Evolutionary conservation across 2,329 filamentous ascomycete genomes (phyloP), one percentile per base, ranked within the genome.

Genomic region (Fusarium avenaceum): DNA sequence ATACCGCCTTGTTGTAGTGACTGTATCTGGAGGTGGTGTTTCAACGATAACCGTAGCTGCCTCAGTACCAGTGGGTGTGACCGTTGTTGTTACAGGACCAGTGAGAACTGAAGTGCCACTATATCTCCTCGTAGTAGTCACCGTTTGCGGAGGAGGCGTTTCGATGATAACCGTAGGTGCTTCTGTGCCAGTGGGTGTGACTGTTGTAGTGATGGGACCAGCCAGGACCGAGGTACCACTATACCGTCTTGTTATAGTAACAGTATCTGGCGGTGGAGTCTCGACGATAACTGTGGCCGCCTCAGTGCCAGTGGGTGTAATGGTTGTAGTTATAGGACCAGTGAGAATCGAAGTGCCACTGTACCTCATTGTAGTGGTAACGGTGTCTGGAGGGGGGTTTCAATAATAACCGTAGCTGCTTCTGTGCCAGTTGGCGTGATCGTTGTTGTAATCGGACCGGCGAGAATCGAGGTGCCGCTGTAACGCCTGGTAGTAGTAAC

Each of bases 401-500:
- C 57, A 4, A 63, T 17, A 1, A 63, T 30, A 6, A 63, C 11
- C 2, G 26, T 54, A 19, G 30, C 49, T 3, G 39, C 38, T 7
- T 56, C 57, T 1, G 48, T 48, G 7, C 57, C 59, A 0, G 57
- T 56, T 1, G 59, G 59, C 0, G 39, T 26, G 10, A 61, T 7
- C 8, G 55, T 20, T 3, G 59, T 56, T 24, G 33, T 53, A 0
- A 28, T 53, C 2, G 55, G 55, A 0, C 33, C 55, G 4, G 32
- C 38, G 6, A 61, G 10, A 5, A 45, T 30, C 2, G 15, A 19
- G 51, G 55, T 57, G 2, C 55, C 55, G 7, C 48, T 57, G 13
- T 57, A 54, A 2, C 30, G 32, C 14, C 40, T 26, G 3, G 59
- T 62, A 6, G 22, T 62, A 14, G 35, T 62, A 10, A 62, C 35